Evolutionary conservation across 164 flowering plant species (phyloP).

Genomic region (Stephania japonica): DNA sequence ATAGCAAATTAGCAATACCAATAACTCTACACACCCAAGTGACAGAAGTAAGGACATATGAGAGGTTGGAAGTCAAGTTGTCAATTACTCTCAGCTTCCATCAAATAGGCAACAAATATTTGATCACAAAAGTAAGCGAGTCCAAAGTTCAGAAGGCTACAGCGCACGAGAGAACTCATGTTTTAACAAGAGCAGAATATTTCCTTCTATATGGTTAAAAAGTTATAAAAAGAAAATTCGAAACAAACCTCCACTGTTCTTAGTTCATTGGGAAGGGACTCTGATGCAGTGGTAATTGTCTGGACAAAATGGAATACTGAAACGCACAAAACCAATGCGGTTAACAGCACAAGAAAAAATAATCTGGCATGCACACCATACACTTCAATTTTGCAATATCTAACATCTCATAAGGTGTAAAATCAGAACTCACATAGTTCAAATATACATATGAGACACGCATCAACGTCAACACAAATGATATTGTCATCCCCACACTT

Average conservation of each 20-base stretch:
- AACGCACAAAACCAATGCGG: conserved; percentile 16
- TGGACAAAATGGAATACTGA: conserved; percentile 82
- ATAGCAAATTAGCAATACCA: neutral
- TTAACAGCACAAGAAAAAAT: conserved; percentile 1
- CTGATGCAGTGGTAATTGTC: conserved; percentile 84
- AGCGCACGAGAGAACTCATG: too few species aligned
- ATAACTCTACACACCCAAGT: neutral
- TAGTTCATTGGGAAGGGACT: conserved; percentile 88
- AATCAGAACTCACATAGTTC: conserved; percentile 54
- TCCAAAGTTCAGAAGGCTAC: neutral
- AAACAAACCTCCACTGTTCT: conserved; percentile 73
- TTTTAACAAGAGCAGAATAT: too few species aligned
- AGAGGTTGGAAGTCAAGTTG: neutral
- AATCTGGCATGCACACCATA: neutral
- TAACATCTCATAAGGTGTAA: neutral
- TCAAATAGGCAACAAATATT: neutral
- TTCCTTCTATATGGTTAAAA: too few species aligned
- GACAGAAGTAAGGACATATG: neutral
- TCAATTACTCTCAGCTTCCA: neutral
- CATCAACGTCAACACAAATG: neutral
- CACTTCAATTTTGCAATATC: neutral
- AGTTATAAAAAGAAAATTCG: neutral
- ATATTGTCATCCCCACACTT: neutral
- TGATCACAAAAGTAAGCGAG: neutral
- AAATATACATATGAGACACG: too few species aligned